Evolutionary conservation across 306 rosid genomes (phyloP).

Genomic region (Malus fusca): DNA sequence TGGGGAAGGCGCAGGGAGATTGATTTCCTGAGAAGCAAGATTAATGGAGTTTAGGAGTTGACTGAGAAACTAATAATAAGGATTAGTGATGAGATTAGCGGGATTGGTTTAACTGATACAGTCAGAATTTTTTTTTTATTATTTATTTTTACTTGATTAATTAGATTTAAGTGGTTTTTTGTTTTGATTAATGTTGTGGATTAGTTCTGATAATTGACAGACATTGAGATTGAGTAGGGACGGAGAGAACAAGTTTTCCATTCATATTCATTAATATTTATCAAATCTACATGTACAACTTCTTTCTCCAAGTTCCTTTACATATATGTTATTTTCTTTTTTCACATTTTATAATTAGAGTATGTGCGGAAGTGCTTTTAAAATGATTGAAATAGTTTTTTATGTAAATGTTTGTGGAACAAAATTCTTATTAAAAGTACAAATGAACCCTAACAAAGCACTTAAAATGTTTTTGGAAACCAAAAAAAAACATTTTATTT

Average conservation of each 20-base stretch:
- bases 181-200: background rate
- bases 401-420: too few relatives aligned
- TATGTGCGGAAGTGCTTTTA: background rate
- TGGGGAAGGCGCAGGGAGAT: slow-evolving; percentile 10
- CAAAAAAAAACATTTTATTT: too few relatives aligned
- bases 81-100: background rate
- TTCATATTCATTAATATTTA: slow-evolving; percentile 17
- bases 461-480: too few relatives aligned
- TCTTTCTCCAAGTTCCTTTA: background rate
- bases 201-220: background rate
- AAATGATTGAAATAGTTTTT: fast-evolving
- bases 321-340: too few relatives aligned
- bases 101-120: background rate
- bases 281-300: slow-evolving; percentile 12
- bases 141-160: background rate
- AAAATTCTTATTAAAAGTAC: too few relatives aligned
- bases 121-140: background rate
- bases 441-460: too few relatives aligned
- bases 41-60: background rate
- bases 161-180: background rate
- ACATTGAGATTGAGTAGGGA: slow-evolving; percentile 26
- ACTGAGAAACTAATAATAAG: background rate
- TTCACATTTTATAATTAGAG: too few relatives aligned
- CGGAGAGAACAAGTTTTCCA: slow-evolving; percentile 16
- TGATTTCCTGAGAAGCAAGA: background rate